phyloP scores from a whole-genome alignment of 2,329 filamentous ascomycete species.

The Mycosphaerella arachidis region DNA sequence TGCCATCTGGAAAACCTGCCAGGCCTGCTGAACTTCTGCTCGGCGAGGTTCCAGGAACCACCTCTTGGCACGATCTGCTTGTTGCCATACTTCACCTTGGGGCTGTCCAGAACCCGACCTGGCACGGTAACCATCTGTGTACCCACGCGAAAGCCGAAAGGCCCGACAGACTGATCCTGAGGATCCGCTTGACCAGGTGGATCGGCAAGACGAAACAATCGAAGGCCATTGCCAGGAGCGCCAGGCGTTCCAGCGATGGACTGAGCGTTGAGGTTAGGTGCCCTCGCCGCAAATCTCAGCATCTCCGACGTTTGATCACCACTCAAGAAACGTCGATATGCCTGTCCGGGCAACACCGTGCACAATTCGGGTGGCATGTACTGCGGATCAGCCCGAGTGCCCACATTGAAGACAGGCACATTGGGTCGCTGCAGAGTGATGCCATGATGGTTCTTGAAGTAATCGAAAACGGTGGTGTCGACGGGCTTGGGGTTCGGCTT shows the following conservation, averaged over 20 bases:
- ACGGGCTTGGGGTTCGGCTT: conserved; percentile 25
- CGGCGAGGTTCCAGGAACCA: conserved; percentile 32
- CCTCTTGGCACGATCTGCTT: conserved; percentile 15
- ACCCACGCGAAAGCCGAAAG: conserved; percentile 62
- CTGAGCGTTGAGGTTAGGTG: conserved; percentile 60
- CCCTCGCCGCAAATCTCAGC: conserved; percentile 67
- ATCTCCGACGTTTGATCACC: conserved; percentile 61
- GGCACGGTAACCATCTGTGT: conserved; percentile 64
- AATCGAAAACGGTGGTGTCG: conserved; percentile 50
- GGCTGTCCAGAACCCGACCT: conserved; percentile 63
- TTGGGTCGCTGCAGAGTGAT: conserved; percentile 50
- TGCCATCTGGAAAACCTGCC: conserved; percentile 50
- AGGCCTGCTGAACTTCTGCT: conserved; percentile 52
- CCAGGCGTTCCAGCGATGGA: conserved; percentile 50
- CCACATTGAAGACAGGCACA: conserved; percentile 55
- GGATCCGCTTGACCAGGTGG: conserved; percentile 7
- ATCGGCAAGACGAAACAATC: conserved; percentile 51
- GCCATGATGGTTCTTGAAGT: conserved; percentile 44
- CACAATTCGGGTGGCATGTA: conserved; percentile 67
- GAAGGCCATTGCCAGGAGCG: conserved; percentile 47
- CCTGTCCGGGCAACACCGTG: conserved; percentile 60
- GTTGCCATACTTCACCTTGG: conserved; percentile 55
- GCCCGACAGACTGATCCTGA: conserved; percentile 20
- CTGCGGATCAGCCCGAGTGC: conserved; percentile 51
- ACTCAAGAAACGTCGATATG: conserved; percentile 56